Percentiles rank a stretch among this genome's conserved stretches.
Conservation (phyloP, 192 early-diverging fungal genomes). For the Rhizoclosmatium globosum region DNA sequence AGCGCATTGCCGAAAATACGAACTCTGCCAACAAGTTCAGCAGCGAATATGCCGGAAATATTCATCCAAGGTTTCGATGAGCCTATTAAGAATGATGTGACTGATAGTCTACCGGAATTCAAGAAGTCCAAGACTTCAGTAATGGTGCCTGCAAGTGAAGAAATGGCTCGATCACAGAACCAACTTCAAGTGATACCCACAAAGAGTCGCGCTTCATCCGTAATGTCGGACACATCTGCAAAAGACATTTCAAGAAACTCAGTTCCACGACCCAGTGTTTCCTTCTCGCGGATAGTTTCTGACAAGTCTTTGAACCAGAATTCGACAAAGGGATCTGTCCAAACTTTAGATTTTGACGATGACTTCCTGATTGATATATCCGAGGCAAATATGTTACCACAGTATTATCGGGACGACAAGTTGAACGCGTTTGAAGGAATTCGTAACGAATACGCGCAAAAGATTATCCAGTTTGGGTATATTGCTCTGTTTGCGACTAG, state of each 20-base stretch:
- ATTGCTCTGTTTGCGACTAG: conserved; percentile 71
- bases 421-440: conserved; percentile 47
- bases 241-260: not conserved
- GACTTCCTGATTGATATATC: not conserved
- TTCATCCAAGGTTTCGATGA: too few species aligned
- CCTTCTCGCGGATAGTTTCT: not conserved
- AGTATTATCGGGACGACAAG: conserved; percentile 51
- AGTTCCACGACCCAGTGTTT: not conserved
- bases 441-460: conserved; percentile 39
- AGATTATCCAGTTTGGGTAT: conserved; percentile 75
- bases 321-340: not conserved
- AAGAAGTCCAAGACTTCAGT: too few species aligned
- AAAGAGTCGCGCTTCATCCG: not conserved
- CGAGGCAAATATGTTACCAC: conserved; percentile 3
- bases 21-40: too few species aligned
- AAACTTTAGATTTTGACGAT: not conserved
- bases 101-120: too few species aligned
- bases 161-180: too few species aligned
- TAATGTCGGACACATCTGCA: not conserved
- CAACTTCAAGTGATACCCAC: not conserved
- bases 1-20: too few species aligned
- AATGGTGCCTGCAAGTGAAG: too few species aligned
- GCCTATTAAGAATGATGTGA: too few species aligned
- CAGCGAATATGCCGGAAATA: too few species aligned
- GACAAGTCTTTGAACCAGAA: not conserved